Percentiles rank a stretch among this genome's conserved stretches.
phyloP scores from a whole-genome alignment of 2,329 filamentous ascomycete species.

The Cercospora brassicicola region DNA sequence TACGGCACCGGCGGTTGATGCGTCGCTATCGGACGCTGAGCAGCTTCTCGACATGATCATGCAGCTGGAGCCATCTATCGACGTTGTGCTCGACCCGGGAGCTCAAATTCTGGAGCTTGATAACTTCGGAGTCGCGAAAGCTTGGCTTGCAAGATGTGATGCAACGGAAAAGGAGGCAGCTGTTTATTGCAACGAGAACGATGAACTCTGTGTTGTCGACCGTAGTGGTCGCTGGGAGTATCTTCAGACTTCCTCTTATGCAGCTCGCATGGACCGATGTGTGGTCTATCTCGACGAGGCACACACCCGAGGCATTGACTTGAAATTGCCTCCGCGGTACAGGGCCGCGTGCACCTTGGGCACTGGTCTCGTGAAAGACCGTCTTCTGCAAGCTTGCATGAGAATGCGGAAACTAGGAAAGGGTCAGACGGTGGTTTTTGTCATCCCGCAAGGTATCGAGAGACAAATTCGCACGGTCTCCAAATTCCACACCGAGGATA shows the following conservation, averaged over 20 bases:
- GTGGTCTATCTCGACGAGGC: slow-evolving; percentile 69
- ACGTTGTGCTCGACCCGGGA: slow-evolving; percentile 69
- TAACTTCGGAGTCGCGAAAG: slow-evolving; percentile 56
- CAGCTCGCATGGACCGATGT: slow-evolving; percentile 57
- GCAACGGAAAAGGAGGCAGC: slow-evolving; percentile 43
- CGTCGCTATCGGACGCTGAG: slow-evolving; percentile 21
- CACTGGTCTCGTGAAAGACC: slow-evolving; percentile 65
- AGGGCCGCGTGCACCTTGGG: slow-evolving; percentile 69
- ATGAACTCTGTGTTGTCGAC: slow-evolving; percentile 58
- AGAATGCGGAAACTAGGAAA: slow-evolving; percentile 66
- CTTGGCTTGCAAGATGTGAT: slow-evolving; percentile 52
- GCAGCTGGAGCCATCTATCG: slow-evolving; percentile 42
- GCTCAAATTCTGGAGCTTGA: slow-evolving; percentile 66
- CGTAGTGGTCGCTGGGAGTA: slow-evolving; percentile 48
- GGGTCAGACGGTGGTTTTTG: slow-evolving; percentile 66
- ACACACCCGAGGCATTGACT: slow-evolving; percentile 69
- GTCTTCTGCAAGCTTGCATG: slow-evolving; percentile 70
- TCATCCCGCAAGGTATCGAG: slow-evolving; percentile 59
- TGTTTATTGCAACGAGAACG: slow-evolving; percentile 59
- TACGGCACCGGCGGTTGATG: slow-evolving; percentile 8
- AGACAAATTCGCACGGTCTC: slow-evolving; percentile 48
- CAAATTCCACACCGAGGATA: slow-evolving; percentile 7
- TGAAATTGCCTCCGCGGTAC: slow-evolving; percentile 60
- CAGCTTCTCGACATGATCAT: slow-evolving; percentile 51
- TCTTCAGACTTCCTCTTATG: slow-evolving; percentile 61